Percentiles rank a stretch among this genome's conserved stretches.
These are phyloP conservation scores for Asterophora parasitica DNA, from an alignment of 768 basidiomycete genomes.

Conservation along the genomic window DNA sequence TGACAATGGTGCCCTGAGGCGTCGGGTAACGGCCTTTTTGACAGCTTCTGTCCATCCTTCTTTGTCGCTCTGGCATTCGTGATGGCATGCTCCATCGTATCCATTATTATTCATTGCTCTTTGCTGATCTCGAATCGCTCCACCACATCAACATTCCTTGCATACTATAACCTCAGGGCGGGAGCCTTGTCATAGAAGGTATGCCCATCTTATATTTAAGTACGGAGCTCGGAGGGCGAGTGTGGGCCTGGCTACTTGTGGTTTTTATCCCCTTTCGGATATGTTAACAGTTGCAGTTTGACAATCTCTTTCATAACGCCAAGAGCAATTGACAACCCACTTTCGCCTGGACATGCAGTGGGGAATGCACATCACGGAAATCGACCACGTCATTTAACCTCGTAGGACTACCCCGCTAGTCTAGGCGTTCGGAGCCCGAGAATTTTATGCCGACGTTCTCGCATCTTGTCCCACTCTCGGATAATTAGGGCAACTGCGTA, in stretches of 20 bases:
- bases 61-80: no score
- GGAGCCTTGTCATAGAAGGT: neutral
- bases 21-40: no score
- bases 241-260: neutral
- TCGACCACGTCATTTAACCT: neutral
- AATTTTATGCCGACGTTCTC: neutral
- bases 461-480: neutral
- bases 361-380: neutral
- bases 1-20: no score
- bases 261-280: slow-evolving; percentile 1
- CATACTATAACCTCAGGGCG: no score
- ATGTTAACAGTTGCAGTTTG: neutral
- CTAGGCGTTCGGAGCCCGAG: neutral
- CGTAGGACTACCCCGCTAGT: neutral
- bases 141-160: no score
- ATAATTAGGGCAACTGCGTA: neutral
- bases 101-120: no score
- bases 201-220: neutral
- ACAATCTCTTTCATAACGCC: neutral
- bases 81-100: no score
- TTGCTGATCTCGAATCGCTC: no score
- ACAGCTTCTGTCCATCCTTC: no score
- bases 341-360: neutral
- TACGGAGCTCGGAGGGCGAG: neutral
- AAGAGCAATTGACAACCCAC: neutral